Evolutionary conservation across 352 stramenopile species (phyloP).

Genomic region (Phytophthora fragariaefolia): DNA sequence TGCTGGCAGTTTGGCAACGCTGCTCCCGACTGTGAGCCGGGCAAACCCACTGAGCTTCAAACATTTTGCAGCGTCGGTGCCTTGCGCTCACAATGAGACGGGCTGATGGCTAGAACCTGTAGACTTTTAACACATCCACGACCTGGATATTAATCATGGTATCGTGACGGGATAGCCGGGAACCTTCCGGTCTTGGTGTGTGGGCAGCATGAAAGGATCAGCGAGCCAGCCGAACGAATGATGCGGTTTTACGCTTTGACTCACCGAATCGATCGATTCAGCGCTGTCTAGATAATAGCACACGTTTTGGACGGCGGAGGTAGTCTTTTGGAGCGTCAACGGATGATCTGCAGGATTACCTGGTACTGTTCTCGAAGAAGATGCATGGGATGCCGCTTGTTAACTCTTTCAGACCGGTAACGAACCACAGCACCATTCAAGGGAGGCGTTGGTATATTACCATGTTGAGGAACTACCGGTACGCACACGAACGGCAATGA

Average conservation of each 20-base stretch:
- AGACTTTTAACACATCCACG: neutral
- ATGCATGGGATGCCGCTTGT: too few species aligned
- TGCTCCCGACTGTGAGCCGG: conserved; percentile 23
- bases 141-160: conserved; percentile 12
- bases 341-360: too few species aligned
- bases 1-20: neutral
- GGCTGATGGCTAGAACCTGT: neutral
- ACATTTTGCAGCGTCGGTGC: conserved; percentile 16
- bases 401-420: too few species aligned
- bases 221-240: conserved; percentile 6
- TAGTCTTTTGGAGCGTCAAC: too few species aligned
- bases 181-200: conserved; percentile 22
- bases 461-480: too few species aligned
- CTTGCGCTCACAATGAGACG: neutral
- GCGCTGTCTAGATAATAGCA: too few species aligned
- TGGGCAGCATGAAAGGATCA: conserved; percentile 16
- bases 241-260: conserved; percentile 13
- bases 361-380: too few species aligned
- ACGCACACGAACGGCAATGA: too few species aligned
- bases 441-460: too few species aligned
- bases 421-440: too few species aligned
- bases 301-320: too few species aligned
- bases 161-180: conserved; percentile 23
- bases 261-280: conserved; percentile 20
- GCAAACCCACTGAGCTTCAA: conserved; percentile 2